These are phyloP conservation scores for Eucalyptus curtisii DNA, from an alignment of 345 rosid species.

Conservation along the genomic window DNA sequence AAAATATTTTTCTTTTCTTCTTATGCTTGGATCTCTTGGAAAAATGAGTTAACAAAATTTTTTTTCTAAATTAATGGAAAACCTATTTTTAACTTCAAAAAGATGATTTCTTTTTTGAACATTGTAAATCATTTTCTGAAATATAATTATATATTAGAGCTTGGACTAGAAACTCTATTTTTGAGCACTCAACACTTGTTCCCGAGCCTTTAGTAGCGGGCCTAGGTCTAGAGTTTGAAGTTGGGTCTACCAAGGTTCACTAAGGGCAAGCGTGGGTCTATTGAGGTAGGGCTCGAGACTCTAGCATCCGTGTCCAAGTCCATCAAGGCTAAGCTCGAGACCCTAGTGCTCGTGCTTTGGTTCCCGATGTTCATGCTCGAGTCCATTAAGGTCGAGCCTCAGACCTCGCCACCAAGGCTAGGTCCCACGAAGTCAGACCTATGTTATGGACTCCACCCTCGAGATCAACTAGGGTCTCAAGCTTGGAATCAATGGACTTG, in stretches of 20 bases:
- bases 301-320: fast-evolving
- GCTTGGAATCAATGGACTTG: neutral
- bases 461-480: too few species aligned
- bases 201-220: fast-evolving
- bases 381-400: too few species aligned
- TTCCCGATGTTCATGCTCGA: too few species aligned
- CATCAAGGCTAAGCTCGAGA: neutral
- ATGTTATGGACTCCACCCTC: too few species aligned
- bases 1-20: too few species aligned
- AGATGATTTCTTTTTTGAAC: neutral
- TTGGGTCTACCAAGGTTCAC: neutral
- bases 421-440: too few species aligned
- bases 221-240: neutral
- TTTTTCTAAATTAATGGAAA: neutral
- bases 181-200: neutral
- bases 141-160: neutral
- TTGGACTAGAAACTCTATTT: neutral
- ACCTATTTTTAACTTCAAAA: neutral
- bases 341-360: too few species aligned
- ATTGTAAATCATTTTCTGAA: neutral
- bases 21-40: fast-evolving
- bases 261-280: neutral
- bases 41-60: neutral
- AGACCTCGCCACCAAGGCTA: too few species aligned
- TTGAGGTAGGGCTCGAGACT: neutral